Evolutionary conservation across 768 basidiomycete species (phyloP), one percentile per base, ranked within the genome.

Genomic region (Symmetrospora coprosmae): DNA sequence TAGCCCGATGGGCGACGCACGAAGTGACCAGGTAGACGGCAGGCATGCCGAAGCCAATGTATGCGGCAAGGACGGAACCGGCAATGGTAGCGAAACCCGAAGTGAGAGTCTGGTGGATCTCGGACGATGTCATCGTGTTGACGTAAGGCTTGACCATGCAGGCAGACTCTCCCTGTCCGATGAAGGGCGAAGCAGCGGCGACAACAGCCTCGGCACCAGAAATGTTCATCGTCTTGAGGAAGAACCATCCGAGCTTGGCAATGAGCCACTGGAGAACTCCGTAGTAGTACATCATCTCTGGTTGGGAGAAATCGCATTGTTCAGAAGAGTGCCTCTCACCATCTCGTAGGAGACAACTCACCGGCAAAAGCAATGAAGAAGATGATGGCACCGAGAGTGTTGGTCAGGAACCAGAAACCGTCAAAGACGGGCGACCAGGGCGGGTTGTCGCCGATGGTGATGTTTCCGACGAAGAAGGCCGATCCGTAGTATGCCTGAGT

Each of bases 161-260:
- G 45, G 86, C 87, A 23, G 82, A 84, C 72, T 90, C 88, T 70
- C 85, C 88, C 73, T 86, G 85, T 21, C 89, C 89, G 65, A 92
- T 81, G 79, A 85, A 92, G n/a, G 89, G 89, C 0, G 87, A 89
- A 16, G 87, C 83, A 48, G 89, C 82, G 28, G 89, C 88, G 40
- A 92, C 87, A 60, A 92, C 84, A 34, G 89, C 88, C 70, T 92
- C 89, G 2, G 87, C 89, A 61, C 90, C 89, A n/a, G 89, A 90
- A 33, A 92, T 80, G 64, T 85, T 82, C 81, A 92, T 79, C 51
- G 86, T 73, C 72, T 87, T 89, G 76, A 86, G 88, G 79, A 92
- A 91, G 75, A 91, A 79, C 86, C 86, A 88, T 2, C 88, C 89
- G 69, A 92, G 89, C 71, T 86, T 76, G 67, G 79, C 80, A 72